Percentiles rank a stretch among this genome's conserved stretches.
Evolutionary conservation across 2,329 filamentous ascomycete species (phyloP).

Genomic region (Apiospora malaysiana): DNA sequence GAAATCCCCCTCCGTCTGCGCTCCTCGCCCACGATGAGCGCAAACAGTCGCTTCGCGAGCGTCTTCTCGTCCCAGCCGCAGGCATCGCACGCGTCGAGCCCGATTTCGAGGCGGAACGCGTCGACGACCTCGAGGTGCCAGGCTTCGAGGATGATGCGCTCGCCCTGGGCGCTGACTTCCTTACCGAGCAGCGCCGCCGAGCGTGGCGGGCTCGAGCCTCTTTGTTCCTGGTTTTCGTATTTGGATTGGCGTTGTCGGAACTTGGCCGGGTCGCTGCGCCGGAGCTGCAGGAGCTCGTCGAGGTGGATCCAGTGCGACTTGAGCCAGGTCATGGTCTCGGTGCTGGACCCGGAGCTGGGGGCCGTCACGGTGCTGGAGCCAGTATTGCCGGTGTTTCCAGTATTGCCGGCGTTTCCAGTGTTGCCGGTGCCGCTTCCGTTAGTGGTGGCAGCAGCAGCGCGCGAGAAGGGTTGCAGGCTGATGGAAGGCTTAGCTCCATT

Average conservation of each 20-base stretch:
- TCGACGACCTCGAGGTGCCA: constrained; percentile 66
- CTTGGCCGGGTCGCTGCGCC: constrained; percentile 47
- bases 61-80: constrained; percentile 52
- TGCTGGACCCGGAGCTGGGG: too few relatives aligned
- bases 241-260: constrained; percentile 40
- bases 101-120: constrained; percentile 55
- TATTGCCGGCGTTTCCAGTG: too few relatives aligned
- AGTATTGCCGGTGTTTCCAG: too few relatives aligned
- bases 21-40: constrained; percentile 58
- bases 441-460: not conserved
- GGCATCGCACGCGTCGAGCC: constrained; percentile 31
- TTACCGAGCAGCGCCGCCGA: constrained; percentile 50
- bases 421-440: not conserved
- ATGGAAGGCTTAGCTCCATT: not conserved
- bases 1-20: constrained; percentile 38
- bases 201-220: not conserved
- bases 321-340: constrained; percentile 46
- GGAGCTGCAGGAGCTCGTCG: constrained; percentile 57
- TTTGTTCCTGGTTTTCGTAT: not conserved
- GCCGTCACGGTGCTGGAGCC: not conserved
- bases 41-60: constrained; percentile 60
- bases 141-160: constrained; percentile 53
- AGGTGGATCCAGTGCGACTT: constrained; percentile 60
- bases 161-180: constrained; percentile 52
- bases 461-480: not conserved